These are phyloP conservation scores for Sungouiella blattae DNA, from an alignment of 805 yeast genomes.

Conservation along the genomic window DNA sequence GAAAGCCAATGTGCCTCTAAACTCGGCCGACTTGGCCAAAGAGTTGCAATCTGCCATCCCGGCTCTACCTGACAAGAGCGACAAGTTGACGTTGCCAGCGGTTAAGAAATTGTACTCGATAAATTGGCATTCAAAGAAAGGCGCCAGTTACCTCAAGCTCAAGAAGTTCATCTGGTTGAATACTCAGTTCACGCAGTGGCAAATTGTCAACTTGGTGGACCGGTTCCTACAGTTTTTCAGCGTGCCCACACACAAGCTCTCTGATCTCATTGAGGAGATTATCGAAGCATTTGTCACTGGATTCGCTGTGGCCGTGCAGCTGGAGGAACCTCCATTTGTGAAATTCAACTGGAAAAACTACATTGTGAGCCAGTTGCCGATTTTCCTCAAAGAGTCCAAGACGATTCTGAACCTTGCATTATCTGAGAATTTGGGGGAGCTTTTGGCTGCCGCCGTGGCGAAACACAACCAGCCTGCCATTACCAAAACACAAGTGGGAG, in stretches of 20 bases:
- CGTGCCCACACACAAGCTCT: constrained; percentile 9
- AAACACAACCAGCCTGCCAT: constrained; percentile 4
- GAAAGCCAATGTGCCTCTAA: constrained; percentile 5
- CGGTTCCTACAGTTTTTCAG: constrained; percentile 6
- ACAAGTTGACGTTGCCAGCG: not conserved
- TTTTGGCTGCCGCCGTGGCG: constrained; percentile 5
- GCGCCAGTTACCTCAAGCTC: constrained; percentile 15
- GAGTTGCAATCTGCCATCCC: not conserved
- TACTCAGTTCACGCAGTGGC: constrained; percentile 22
- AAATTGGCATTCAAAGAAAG: constrained; percentile 8
- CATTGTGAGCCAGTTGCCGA: constrained; percentile 27
- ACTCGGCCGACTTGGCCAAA: constrained; percentile 3
- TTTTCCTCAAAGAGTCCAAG: constrained; percentile 18
- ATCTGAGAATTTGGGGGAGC: constrained; percentile 4
- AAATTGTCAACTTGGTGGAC: constrained; percentile 11
- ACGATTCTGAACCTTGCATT: constrained; percentile 1
- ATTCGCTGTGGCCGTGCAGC: constrained; percentile 13
- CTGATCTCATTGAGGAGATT: constrained; percentile 16
- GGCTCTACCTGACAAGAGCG: not conserved
- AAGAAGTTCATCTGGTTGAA: constrained; percentile 29
- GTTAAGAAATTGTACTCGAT: constrained; percentile 2
- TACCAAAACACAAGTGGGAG: constrained; percentile 7
- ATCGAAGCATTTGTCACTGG: constrained; percentile 22
- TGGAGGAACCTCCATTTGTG: constrained; percentile 22
- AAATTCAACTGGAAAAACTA: constrained; percentile 35